Conservation (phyloP, 257 asterid genomes). For the Cruciata laevipes region DNA sequence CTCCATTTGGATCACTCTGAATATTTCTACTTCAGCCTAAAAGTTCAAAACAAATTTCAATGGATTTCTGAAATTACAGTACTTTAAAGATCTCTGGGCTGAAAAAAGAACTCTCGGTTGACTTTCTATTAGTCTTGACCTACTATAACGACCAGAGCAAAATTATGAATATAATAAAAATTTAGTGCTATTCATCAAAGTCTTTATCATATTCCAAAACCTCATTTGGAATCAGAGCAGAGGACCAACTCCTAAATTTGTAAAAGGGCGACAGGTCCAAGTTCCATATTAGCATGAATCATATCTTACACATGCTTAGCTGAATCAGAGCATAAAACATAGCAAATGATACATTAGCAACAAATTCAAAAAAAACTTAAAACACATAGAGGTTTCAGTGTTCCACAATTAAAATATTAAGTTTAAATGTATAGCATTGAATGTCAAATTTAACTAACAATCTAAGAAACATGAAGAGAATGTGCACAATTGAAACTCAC, state of each 20-base stretch:
- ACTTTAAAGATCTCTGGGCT: background rate
- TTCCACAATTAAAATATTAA: background rate
- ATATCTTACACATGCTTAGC: background rate
- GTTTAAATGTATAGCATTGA: too few relatives aligned
- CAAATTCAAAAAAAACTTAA: background rate
- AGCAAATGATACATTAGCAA: background rate
- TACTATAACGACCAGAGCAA: background rate
- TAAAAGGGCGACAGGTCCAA: background rate
- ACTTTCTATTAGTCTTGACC: background rate
- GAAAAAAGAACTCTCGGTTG: background rate
- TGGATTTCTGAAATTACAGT: background rate
- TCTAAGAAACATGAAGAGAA: background rate
- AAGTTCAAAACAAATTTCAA: background rate
- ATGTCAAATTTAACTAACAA: background rate
- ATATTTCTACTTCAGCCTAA: background rate
- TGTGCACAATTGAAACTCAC: too few relatives aligned
- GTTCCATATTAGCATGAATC: background rate
- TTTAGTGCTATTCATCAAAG: background rate
- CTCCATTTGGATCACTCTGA: background rate
- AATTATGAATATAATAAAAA: background rate
- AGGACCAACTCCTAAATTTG: background rate
- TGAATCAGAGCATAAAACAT: background rate
- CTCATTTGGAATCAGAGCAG: background rate
- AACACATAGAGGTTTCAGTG: background rate
- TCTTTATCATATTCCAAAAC: background rate